Evolutionary conservation across 2,329 filamentous ascomycete genomes (phyloP).

Genomic region (Diaporthe humulicola): DNA sequence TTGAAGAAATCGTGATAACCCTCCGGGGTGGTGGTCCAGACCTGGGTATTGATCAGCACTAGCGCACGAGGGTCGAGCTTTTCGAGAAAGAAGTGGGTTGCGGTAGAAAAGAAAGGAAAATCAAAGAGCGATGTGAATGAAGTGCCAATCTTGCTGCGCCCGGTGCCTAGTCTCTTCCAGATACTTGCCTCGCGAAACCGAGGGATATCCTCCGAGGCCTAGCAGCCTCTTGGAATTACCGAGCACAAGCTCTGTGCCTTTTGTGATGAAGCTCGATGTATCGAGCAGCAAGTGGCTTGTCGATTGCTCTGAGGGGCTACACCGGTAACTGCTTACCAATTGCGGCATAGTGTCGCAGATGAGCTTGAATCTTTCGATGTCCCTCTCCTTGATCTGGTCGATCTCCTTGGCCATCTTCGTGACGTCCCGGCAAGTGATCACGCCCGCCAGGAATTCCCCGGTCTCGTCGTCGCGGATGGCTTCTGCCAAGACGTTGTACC

Average conservation of each 20-base stretch:
- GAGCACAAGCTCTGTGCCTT: not conserved
- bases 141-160: not conserved
- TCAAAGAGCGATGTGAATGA: not conserved
- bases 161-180: not conserved
- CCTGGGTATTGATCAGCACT: not conserved
- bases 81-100: not conserved
- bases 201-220: conserved; percentile 23
- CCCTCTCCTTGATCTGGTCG: conserved; percentile 75
- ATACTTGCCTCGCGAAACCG: conserved; percentile 24
- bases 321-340: conserved; percentile 54
- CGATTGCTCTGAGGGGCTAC: conserved; percentile 8
- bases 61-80: not conserved
- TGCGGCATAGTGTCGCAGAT: conserved; percentile 82
- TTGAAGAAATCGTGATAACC: conserved; percentile 82
- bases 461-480: conserved; percentile 75
- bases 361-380: conserved; percentile 80
- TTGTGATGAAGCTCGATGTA: not conserved
- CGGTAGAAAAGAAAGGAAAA: too few relatives aligned
- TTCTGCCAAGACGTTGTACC: conserved; percentile 77
- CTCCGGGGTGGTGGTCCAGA: conserved; percentile 80
- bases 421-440: conserved; percentile 80
- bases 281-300: not conserved
- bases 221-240: not conserved
- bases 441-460: conserved; percentile 79
- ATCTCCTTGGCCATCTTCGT: conserved; percentile 79